Conservation (phyloP, 768 basidiomycete species). For the Multifurca ochricompacta region DNA sequence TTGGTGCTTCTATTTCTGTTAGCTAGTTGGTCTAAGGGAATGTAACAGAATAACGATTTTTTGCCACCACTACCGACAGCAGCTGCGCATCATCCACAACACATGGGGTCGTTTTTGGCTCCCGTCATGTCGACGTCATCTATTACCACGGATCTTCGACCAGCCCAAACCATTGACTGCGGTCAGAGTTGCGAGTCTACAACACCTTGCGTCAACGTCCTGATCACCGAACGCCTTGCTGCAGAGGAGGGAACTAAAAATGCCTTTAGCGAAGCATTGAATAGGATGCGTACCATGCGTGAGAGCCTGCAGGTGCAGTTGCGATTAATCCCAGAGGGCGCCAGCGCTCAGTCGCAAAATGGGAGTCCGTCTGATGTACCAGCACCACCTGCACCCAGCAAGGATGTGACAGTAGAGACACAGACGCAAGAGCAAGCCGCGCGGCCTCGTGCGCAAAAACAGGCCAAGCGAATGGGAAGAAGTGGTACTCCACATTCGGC, state of each 20-base stretch:
- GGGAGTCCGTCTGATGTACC: not conserved
- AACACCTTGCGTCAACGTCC: conserved; percentile 8
- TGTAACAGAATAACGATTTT: conserved; percentile 8
- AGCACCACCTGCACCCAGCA: conserved; percentile 11
- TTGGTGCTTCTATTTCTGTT: not conserved
- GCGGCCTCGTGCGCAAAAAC: conserved; percentile 11
- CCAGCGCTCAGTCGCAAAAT: conserved; percentile 10
- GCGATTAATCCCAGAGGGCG: not conserved
- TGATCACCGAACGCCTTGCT: conserved; percentile 19
- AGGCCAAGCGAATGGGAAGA: conserved; percentile 1
- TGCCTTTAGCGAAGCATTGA: conserved; percentile 14
- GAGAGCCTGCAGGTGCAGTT: conserved; percentile 18
- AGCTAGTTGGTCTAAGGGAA: conserved; percentile 1
- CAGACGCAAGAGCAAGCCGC: conserved; percentile 1
- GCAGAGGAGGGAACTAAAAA: conserved; percentile 10
- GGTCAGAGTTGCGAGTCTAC: not conserved
- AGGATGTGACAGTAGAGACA: conserved; percentile 14
- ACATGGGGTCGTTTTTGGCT: conserved; percentile 9
- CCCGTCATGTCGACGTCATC: conserved; percentile 16
- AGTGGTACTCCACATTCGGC: not conserved
- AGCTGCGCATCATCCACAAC: conserved; percentile 17
- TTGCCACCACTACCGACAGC: conserved; percentile 17
- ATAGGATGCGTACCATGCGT: conserved; percentile 17
- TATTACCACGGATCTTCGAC: conserved; percentile 12
- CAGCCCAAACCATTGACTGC: conserved; percentile 9